Evolutionary conservation across 106 monocot species (phyloP).

Genomic region (Platanthera guangdongensis): DNA sequence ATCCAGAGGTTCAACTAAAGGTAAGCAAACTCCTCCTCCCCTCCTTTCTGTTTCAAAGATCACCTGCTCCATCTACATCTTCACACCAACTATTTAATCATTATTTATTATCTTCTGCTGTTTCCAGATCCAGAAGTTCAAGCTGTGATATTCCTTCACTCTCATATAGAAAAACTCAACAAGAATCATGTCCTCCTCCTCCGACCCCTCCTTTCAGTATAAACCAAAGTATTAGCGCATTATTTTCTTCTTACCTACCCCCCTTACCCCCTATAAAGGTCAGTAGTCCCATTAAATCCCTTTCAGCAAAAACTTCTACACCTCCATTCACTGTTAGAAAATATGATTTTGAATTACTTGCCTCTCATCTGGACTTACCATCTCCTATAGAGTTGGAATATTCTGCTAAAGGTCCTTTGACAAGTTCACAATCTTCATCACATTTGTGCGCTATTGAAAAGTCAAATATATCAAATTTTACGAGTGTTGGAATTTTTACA

Average conservation of each 20-base stretch:
- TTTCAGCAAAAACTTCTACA: neutral
- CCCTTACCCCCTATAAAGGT: conserved; percentile 7
- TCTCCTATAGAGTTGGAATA: neutral
- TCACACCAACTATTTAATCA: conserved; percentile 7
- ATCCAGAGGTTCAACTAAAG: neutral
- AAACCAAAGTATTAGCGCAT: conserved; percentile 4
- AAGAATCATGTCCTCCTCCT: neutral
- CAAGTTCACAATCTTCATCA: neutral
- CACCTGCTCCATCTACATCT: neutral
- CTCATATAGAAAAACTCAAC: neutral
- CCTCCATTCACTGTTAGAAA: neutral
- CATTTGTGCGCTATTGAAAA: neutral
- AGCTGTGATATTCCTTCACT: neutral
- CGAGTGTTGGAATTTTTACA: neutral
- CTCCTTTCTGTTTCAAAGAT: neutral
- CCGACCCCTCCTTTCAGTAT: conserved; percentile 15
- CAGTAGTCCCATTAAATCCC: neutral
- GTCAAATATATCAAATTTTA: neutral
- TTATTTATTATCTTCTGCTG: neutral
- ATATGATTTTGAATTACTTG: conserved; percentile 4
- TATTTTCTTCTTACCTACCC: conserved; percentile 4
- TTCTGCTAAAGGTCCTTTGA: neutral
- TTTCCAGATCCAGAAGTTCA: neutral
- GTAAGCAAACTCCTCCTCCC: conserved; percentile 2
- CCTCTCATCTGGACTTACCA: conserved; percentile 8